Evolutionary conservation across 2,329 filamentous ascomycete species (phyloP).

Genomic region (Epichloe gansuensis): DNA sequence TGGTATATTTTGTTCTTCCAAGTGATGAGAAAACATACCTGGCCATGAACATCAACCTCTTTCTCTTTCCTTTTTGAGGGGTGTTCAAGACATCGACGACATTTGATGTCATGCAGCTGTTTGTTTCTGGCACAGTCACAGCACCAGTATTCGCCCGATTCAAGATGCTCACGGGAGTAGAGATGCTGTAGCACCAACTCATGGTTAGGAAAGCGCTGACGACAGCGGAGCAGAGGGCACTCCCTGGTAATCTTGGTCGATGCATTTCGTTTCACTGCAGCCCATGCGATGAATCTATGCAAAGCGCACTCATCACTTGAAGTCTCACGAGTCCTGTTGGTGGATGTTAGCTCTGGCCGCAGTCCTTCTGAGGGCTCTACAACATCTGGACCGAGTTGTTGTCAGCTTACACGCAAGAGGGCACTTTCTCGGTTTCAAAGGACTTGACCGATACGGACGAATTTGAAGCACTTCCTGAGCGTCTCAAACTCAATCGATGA

Average conservation of each 20-base stretch:
- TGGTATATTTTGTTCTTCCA: conserved; percentile 30
- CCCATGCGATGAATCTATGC: conserved; percentile 44
- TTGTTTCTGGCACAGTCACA: conserved; percentile 41
- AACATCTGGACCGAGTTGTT: neutral
- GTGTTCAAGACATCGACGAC: conserved; percentile 36
- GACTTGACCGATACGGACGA: conserved; percentile 5
- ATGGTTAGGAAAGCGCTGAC: conserved; percentile 35
- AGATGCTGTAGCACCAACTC: conserved; percentile 42
- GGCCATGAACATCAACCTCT: conserved; percentile 38
- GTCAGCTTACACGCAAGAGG: conserved; percentile 7
- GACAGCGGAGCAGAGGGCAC: conserved; percentile 40
- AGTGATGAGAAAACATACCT: conserved; percentile 41
- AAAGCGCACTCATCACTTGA: conserved; percentile 36
- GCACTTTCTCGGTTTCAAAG: conserved; percentile 5
- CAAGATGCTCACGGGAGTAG: conserved; percentile 33
- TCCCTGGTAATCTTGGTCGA: conserved; percentile 34
- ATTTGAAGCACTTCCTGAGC: conserved; percentile 3
- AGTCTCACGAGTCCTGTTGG: conserved; percentile 29
- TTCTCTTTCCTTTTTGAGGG: conserved; percentile 37
- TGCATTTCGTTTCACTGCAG: conserved; percentile 40
- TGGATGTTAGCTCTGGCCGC: conserved; percentile 9
- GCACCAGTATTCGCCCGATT: conserved; percentile 41
- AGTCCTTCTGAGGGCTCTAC: neutral
- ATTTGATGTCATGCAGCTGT: conserved; percentile 36
- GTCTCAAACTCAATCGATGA: conserved; percentile 6